Conservation (phyloP, 768 basidiomycete genomes). For the Daedaleopsis nitida region DNA sequence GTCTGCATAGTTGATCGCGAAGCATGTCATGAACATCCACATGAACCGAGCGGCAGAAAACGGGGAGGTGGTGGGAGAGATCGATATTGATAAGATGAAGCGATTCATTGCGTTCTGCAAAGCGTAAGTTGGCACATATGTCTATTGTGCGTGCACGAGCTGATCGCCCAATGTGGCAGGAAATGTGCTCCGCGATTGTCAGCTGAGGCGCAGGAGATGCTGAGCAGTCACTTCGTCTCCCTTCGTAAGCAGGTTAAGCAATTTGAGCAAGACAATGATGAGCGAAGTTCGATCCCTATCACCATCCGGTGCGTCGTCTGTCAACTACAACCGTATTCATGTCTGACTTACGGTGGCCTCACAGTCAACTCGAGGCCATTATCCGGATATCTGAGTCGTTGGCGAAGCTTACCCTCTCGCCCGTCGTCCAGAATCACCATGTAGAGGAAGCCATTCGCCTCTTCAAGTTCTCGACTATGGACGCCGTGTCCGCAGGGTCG, state of each 20-base stretch:
- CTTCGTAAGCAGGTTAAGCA: slow-evolving; percentile 93
- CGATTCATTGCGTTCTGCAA: slow-evolving; percentile 96
- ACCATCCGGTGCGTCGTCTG: slow-evolving; percentile 77
- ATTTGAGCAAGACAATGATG: slow-evolving; percentile 96
- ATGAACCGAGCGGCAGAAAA: slow-evolving; percentile 88
- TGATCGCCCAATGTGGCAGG: slow-evolving; percentile 40
- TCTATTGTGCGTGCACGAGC: neutral
- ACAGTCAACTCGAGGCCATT: slow-evolving; percentile 95
- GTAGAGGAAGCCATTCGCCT: slow-evolving; percentile 97
- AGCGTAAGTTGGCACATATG: slow-evolving; percentile 49
- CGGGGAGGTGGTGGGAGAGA: slow-evolving; percentile 78
- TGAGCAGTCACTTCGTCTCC: slow-evolving; percentile 93
- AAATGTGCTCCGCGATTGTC: slow-evolving; percentile 97
- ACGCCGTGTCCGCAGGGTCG: slow-evolving; percentile 93
- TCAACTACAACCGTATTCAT: neutral
- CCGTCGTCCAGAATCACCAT: slow-evolving; percentile 87
- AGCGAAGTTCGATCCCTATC: slow-evolving; percentile 96
- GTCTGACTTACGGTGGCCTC: neutral
- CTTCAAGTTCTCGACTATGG: slow-evolving; percentile 99
- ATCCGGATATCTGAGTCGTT: slow-evolving; percentile 98
- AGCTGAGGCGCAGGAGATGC: slow-evolving; percentile 91
- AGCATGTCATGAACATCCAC: slow-evolving; percentile 98
- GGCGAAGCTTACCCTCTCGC: slow-evolving; percentile 89
- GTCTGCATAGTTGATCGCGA: slow-evolving; percentile 81
- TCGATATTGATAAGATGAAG: slow-evolving; percentile 98